Percentiles rank a stretch among this genome's conserved stretches.
These are phyloP conservation scores for Pythium dissimile DNA, from an alignment of 352 stramenopile genomes.

Conservation along the genomic window DNA sequence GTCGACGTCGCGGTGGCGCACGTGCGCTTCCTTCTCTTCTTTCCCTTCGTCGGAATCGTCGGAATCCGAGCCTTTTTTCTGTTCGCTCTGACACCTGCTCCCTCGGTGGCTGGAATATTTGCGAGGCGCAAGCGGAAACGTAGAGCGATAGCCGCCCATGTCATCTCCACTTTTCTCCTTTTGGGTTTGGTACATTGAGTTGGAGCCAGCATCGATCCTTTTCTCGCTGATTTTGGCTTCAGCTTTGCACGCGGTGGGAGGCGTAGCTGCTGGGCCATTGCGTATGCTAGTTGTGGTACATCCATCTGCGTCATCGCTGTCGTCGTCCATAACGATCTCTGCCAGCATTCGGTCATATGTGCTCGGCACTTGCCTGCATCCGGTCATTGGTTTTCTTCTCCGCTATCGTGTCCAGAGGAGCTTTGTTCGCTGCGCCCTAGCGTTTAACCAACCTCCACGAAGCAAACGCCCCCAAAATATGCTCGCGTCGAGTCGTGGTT, in stretches of 20 bases:
- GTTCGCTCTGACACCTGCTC: conserved; percentile 7
- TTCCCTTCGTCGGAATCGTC: conserved; percentile 22
- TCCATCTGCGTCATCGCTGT: not conserved
- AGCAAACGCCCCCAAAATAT: too few species aligned
- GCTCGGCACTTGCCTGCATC: not conserved
- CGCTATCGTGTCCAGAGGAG: too few species aligned
- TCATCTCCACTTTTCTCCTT: not conserved
- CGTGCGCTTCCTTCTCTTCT: conserved; percentile 18
- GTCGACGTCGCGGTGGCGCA: not conserved
- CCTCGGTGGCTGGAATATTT: conserved; percentile 3
- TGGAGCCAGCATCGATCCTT: not conserved
- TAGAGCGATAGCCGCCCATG: not conserved
- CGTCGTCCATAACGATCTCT: conserved; percentile 16
- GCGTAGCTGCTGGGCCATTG: not conserved
- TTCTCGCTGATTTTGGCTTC: not conserved
- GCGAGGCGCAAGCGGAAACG: not conserved
- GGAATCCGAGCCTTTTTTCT: conserved; percentile 7
- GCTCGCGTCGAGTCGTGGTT: too few species aligned
- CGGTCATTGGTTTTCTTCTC: conserved; percentile 11
- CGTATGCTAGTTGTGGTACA: too few species aligned
- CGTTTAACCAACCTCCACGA: too few species aligned
- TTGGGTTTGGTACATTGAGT: not conserved
- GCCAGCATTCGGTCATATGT: conserved; percentile 24
- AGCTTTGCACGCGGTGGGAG: not conserved
- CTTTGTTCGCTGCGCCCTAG: too few species aligned